Conservation (phyloP, 805 yeast species). For the Hanseniaspora vineae region DNA sequence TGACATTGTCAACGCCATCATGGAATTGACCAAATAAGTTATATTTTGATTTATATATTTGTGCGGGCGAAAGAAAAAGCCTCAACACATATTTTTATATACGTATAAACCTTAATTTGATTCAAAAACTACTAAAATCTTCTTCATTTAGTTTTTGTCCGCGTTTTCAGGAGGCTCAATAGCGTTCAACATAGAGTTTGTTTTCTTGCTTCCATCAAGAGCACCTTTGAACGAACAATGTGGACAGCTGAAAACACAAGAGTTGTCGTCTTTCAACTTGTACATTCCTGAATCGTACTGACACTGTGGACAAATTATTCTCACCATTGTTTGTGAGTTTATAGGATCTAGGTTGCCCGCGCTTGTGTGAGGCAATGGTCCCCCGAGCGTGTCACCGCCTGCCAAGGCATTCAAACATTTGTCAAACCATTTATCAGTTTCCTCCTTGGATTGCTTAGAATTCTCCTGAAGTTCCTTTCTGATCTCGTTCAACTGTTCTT, state of each 20-base stretch:
- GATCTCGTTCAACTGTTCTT: slow-evolving; percentile 27
- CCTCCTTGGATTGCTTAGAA: slow-evolving; percentile 7
- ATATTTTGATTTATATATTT: not conserved
- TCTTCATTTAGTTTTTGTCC: not conserved
- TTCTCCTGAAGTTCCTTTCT: slow-evolving; percentile 17
- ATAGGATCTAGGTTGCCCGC: not conserved
- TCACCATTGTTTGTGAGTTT: slow-evolving; percentile 5
- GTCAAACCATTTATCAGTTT: slow-evolving; percentile 24
- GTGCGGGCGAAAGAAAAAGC: no score
- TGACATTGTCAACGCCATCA: slow-evolving; percentile 93
- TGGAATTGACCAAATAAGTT: slow-evolving; percentile 44
- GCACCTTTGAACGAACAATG: slow-evolving; percentile 12
- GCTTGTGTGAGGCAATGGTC: no score
- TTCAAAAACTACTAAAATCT: not conserved
- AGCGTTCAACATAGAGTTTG: not conserved
- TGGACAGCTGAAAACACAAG: slow-evolving; percentile 18
- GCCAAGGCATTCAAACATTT: slow-evolving; percentile 18
- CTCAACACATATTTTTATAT: not conserved
- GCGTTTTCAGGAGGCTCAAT: slow-evolving; percentile 2
- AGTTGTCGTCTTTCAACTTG: slow-evolving; percentile 10
- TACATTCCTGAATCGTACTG: slow-evolving; percentile 15
- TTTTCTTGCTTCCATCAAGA: not conserved
- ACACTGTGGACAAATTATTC: slow-evolving; percentile 18
- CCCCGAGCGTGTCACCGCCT: slow-evolving; percentile 13
- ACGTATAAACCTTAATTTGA: not conserved